These are phyloP conservation scores for Petasospora rhodanensis DNA, from an alignment of 1,139 yeast species.

Conservation along the genomic window DNA sequence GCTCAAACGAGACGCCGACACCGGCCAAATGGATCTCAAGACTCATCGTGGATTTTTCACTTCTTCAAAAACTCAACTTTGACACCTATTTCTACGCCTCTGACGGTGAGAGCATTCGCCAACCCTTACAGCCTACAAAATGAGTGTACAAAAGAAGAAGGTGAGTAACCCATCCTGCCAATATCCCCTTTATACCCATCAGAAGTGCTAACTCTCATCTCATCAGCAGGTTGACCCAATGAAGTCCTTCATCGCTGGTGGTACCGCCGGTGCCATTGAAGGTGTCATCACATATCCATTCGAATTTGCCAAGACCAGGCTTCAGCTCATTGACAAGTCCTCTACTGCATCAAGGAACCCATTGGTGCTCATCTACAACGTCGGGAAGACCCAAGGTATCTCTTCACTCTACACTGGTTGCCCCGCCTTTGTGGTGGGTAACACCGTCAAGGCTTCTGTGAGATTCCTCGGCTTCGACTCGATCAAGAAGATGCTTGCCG, in stretches of 20 bases:
- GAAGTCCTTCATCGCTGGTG: slow-evolving; percentile 88
- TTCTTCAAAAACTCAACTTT: too few relatives aligned
- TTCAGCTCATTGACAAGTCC: slow-evolving; percentile 74
- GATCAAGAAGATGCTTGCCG: slow-evolving; percentile 71
- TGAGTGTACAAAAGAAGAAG: slow-evolving; percentile 8
- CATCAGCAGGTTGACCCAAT: slow-evolving; percentile 44
- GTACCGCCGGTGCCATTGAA: slow-evolving; percentile 91
- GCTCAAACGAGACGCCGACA: slow-evolving; percentile 1
- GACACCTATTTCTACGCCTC: too few relatives aligned
- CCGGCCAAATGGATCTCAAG: slow-evolving; percentile 1
- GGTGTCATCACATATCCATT: slow-evolving; percentile 91
- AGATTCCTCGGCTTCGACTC: slow-evolving; percentile 90
- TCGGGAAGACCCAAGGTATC: slow-evolving; percentile 76
- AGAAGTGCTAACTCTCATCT: neutral
- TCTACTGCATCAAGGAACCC: slow-evolving; percentile 78
- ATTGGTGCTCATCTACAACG: slow-evolving; percentile 65
- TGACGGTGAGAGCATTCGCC: too few relatives aligned
- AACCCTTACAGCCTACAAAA: too few relatives aligned
- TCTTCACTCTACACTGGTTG: slow-evolving; percentile 89
- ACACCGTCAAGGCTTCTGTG: slow-evolving; percentile 92
- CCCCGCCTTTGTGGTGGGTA: slow-evolving; percentile 94
- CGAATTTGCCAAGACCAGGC: slow-evolving; percentile 92
- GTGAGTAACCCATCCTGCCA: slow-evolving; percentile 3
- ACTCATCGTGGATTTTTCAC: too few relatives aligned
- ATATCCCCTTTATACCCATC: too few relatives aligned